Evolutionary conservation across 2,329 filamentous ascomycete genomes (phyloP).

Genomic region (Xylaria sp.): DNA sequence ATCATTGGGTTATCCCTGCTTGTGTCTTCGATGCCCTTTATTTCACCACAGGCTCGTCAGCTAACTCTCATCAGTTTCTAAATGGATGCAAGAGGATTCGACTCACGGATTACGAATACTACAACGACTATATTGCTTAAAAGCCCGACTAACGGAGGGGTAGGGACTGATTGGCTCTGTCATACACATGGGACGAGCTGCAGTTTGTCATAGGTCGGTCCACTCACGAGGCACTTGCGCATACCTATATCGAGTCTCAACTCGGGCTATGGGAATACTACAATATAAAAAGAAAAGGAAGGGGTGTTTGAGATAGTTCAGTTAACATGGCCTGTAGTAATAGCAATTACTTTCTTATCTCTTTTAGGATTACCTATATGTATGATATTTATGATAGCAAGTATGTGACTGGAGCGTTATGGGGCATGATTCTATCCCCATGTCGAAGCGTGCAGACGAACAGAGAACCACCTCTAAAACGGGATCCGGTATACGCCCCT

Average conservation of each 20-base stretch:
- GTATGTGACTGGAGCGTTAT: neutral
- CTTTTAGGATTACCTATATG: neutral
- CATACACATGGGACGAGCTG: neutral
- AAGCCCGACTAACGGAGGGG: neutral
- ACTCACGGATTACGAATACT: neutral
- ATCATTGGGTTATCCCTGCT: neutral
- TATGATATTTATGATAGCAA: neutral
- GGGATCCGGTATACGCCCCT: neutral
- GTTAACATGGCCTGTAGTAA: neutral
- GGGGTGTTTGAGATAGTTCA: neutral
- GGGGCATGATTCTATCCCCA: neutral
- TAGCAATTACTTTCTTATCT: neutral
- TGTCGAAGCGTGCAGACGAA: neutral
- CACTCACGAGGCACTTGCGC: constrained; percentile 5
- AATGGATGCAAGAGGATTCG: neutral
- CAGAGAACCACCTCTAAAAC: neutral
- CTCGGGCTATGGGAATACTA: neutral
- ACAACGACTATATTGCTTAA: neutral
- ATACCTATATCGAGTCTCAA: neutral
- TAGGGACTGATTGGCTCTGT: neutral
- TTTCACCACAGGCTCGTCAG: neutral
- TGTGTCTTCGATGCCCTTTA: neutral
- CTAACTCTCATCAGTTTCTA: neutral
- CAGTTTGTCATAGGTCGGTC: neutral
- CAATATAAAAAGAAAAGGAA: neutral